A percentile compares a stretch with the other conserved stretches of the same genome.
Evolutionary conservation across 1,284 basidiomycete genomes (phyloP).

Genomic region (Ceratobasidium sp.): DNA sequence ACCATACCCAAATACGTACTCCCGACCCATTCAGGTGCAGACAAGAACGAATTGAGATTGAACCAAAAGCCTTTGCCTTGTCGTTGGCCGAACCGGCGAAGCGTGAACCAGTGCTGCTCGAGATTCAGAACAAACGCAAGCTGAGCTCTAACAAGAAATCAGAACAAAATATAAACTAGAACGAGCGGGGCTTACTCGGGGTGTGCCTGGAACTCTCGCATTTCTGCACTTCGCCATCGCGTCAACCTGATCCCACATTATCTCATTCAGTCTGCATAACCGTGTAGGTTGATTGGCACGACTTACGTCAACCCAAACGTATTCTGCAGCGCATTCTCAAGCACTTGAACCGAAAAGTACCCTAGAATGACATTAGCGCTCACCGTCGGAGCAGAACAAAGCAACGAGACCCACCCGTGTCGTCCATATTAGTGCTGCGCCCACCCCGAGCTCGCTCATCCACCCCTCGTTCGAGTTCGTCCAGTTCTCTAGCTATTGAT

Average conservation of each 20-base stretch:
- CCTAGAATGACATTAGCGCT: constrained; percentile 56
- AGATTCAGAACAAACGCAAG: constrained; percentile 90
- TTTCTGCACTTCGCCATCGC: constrained; percentile 84
- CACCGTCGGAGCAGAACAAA: constrained; percentile 42
- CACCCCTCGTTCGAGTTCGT: constrained; percentile 56
- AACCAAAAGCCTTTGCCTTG: constrained; percentile 79
- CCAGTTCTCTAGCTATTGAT: constrained; percentile 73
- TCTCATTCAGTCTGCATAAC: too few species aligned
- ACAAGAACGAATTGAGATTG: constrained; percentile 84
- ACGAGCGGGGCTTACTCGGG: constrained; percentile 69
- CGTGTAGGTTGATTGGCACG: too few species aligned
- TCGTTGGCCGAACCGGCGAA: constrained; percentile 79
- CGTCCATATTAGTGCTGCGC: constrained; percentile 84
- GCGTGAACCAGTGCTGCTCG: constrained; percentile 86
- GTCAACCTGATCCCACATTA: constrained; percentile 61
- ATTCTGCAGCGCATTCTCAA: constrained; percentile 75
- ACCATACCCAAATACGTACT: constrained; percentile 86
- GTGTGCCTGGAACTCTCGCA: constrained; percentile 74
- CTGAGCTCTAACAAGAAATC: constrained; percentile 65
- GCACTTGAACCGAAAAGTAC: constrained; percentile 85
- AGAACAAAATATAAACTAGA: background rate
- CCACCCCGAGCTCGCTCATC: constrained; percentile 53
- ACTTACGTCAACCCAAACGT: constrained; percentile 81
- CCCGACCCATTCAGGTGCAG: constrained; percentile 80
- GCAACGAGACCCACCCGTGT: constrained; percentile 65